Conservation (phyloP, 495 filamentous ascomycete species). For the Aspergillus homomorphus region DNA sequence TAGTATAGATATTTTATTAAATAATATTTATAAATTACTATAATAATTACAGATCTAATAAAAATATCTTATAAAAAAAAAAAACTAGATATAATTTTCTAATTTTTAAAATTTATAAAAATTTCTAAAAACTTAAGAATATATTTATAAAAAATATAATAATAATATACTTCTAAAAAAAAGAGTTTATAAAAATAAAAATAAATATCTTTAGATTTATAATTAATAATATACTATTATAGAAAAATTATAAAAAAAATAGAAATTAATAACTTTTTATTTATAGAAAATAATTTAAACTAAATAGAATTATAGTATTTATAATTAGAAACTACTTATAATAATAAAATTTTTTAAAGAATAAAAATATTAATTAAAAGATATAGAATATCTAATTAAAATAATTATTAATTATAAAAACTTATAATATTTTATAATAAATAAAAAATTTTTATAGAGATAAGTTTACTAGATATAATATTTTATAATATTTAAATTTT, state of each 20-base stretch:
- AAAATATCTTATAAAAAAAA: background rate
- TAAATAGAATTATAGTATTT: background rate
- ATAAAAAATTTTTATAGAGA: background rate
- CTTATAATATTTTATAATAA: slow-evolving; percentile 4
- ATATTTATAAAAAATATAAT: slow-evolving; percentile 4
- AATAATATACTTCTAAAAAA: background rate
- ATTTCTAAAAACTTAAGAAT: background rate
- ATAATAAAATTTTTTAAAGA: slow-evolving; percentile 2
- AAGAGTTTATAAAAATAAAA: background rate
- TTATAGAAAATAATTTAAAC: background rate
- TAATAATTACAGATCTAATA: background rate
- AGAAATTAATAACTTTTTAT: background rate
- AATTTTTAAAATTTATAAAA: background rate
- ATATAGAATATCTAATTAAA: background rate
- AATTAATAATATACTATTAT: slow-evolving; percentile 3
- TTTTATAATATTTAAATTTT: slow-evolving; percentile 1
- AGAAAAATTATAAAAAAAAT: background rate
- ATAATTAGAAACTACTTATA: slow-evolving; percentile 3
- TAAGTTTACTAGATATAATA: background rate
- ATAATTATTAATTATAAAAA: slow-evolving; percentile 3
- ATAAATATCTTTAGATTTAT: background rate
- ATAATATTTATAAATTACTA: background rate
- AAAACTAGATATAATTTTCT: background rate
- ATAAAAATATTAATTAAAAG: background rate
- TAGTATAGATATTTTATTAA: background rate